Base-by-base conservation (phyloP, 2,329 filamentous ascomycete genomes). In the Diaporthe aspalathi region DNA sequence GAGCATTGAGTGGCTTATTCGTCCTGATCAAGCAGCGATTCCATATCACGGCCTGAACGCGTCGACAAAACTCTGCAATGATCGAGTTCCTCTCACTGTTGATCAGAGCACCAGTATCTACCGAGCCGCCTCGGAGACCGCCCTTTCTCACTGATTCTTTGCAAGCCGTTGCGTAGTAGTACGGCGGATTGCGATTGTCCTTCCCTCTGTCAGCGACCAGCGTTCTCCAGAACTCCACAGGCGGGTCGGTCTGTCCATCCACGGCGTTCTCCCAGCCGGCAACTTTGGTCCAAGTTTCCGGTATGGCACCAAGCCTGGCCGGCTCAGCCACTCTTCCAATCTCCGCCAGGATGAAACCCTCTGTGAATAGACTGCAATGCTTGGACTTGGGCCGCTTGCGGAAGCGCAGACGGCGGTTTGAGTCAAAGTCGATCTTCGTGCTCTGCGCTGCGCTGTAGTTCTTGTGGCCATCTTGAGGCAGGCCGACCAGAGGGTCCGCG, bases 401-500 rank as follows among this genome's bases (percentile, higher is more conserved):
- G 69, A 81, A 79, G 5, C 53, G 53, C 7, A 56, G 35, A 9
- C 53, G 32, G 17, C 32, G 5, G 1, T 38, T 6, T 5, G 53
- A 56, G 35, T 56, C 9, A 5, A 22, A 40, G 16, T 56, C 53
- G n/a, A 40, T 32, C n/a, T 40, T 56, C 1, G 53, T 56, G n/a
- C 38, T 40, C 35, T 56, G 53, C 16, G 53, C 53, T 1, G 80
- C 80, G 20, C 63, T 75, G 72, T 82, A 82, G 50, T 76, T 80
- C 17, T 76, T 62, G 3, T 77, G 73, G 1, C 73, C 73, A 2
- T 74, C 69, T 1, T 68, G 70, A 1, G 79, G 79, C 2, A 73
- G 17, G 0, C 80, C 81, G 1, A 82, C 80, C 0, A 83, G 71
- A 0, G 80, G 74, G 40, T 83, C 81, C 5, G 81, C 80, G 70